Conservation (phyloP, 192 early-diverging fungal genomes). For the Coemansia interrupta region DNA sequence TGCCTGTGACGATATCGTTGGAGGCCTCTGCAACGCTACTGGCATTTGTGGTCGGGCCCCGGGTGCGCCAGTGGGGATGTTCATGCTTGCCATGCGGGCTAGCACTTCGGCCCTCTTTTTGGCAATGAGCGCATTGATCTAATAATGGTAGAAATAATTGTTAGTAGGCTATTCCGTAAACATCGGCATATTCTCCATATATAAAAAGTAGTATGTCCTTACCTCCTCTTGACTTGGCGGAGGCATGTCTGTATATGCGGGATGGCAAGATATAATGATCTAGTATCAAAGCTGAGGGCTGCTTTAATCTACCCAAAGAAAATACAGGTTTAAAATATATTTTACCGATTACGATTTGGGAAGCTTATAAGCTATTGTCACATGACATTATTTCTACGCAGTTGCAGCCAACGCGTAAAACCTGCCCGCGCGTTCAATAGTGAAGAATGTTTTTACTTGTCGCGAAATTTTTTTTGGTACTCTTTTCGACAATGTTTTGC, state of each 20-base stretch:
- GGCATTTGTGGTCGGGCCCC: not conserved
- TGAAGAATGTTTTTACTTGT: not conserved
- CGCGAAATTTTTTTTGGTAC: not conserved
- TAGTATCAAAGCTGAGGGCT: too few species aligned
- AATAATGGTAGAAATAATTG: not conserved
- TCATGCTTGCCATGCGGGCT: constrained; percentile 62
- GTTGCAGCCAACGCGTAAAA: not conserved
- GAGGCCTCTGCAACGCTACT: not conserved
- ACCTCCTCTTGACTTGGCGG: constrained; percentile 7
- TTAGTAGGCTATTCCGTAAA: not conserved
- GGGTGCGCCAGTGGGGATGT: constrained; percentile 18
- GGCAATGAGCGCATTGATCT: constrained; percentile 45
- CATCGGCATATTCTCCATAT: not conserved
- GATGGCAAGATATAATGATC: too few species aligned
- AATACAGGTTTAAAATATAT: not conserved
- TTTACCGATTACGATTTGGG: not conserved
- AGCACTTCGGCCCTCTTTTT: constrained; percentile 63
- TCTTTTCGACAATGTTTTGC: not conserved
- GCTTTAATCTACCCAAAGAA: not conserved
- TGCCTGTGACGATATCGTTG: constrained; percentile 11
- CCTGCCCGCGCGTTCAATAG: not conserved
- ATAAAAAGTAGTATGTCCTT: not conserved
- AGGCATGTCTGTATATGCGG: not conserved
- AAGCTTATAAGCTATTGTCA: constrained; percentile 1
- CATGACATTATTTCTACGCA: constrained; percentile 1